These are phyloP conservation scores for Apiotrichum domesticum DNA, from an alignment of 1,284 basidiomycete genomes.

Conservation along the genomic window DNA sequence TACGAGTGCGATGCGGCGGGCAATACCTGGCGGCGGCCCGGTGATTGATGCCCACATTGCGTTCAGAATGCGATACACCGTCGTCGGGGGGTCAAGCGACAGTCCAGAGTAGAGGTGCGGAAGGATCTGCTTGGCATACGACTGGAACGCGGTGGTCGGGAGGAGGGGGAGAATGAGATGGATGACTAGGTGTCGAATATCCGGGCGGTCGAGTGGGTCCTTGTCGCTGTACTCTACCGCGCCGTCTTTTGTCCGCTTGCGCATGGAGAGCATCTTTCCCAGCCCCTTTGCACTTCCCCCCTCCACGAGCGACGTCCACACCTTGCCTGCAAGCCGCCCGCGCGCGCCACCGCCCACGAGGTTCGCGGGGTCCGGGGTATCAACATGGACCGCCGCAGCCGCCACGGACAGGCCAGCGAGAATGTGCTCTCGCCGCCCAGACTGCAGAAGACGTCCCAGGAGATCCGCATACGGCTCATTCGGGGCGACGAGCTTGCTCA, in stretches of 20 bases:
- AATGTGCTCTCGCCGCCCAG: conserved; percentile 39
- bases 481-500: conserved; percentile 35
- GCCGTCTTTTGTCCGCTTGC: conserved; percentile 41
- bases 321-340: conserved; percentile 28
- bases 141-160: conserved; percentile 31
- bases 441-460: conserved; percentile 40
- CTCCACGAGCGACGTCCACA: conserved; percentile 38
- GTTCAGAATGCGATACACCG: conserved; percentile 41
- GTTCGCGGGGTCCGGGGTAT: conserved; percentile 25
- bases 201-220: conserved; percentile 42
- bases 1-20: conserved; percentile 34
- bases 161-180: conserved; percentile 41
- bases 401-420: conserved; percentile 36
- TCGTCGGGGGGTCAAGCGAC: conserved; percentile 40
- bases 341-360: conserved; percentile 16
- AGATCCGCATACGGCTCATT: conserved; percentile 37
- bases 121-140: conserved; percentile 36
- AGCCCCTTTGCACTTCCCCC: conserved; percentile 39
- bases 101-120: conserved; percentile 38
- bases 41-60: conserved; percentile 41
- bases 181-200: conserved; percentile 44
- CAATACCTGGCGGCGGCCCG: conserved; percentile 28
- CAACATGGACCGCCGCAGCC: conserved; percentile 37
- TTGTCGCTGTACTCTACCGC: conserved; percentile 27
- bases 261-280: conserved; percentile 44